Percentiles rank a stretch among this genome's conserved stretches.
phyloP scores from a whole-genome alignment of 805 yeast genomes.

The Candida nanaspora region DNA sequence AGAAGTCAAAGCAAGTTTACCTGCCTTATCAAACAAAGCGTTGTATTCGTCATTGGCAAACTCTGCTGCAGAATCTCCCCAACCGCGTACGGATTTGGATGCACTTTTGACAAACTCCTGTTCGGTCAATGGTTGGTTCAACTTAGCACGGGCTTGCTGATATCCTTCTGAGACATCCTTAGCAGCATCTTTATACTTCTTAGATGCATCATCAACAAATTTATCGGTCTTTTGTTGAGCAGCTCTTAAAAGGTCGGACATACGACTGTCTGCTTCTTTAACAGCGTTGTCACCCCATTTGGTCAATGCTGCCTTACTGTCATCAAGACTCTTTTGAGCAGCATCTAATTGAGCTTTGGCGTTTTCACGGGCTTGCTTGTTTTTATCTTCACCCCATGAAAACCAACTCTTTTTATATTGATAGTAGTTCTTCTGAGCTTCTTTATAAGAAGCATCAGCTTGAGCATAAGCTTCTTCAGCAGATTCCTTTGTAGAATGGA shows the following conservation, averaged over 20 bases:
- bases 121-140: conserved; percentile 16
- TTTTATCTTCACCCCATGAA: conserved; percentile 29
- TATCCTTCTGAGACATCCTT: conserved; percentile 3
- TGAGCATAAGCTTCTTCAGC: conserved; percentile 18
- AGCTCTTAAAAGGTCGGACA: conserved; percentile 16
- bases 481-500: conserved; percentile 1
- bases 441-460: conserved; percentile 17
- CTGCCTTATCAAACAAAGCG: conserved; percentile 15
- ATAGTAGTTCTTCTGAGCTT: conserved; percentile 25
- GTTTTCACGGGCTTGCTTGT: conserved; percentile 27
- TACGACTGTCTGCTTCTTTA: conserved; percentile 20
- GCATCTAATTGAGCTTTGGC: conserved; percentile 27
- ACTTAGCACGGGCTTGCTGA: conserved; percentile 10
- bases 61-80: conserved; percentile 38
- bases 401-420: conserved; percentile 29
- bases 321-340: conserved; percentile 26
- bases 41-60: conserved; percentile 36
- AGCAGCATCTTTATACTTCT: conserved; percentile 7
- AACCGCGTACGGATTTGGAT: conserved; percentile 32
- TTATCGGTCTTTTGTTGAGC: conserved; percentile 8
- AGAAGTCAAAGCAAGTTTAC: conserved; percentile 12
- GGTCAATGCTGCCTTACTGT: conserved; percentile 25
- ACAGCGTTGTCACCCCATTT: conserved; percentile 18
- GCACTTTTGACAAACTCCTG: conserved; percentile 27
- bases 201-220: conserved; percentile 4